Evolutionary conservation across 805 yeast species (phyloP).

Genomic region (Zygoascus ofunaensis): DNA sequence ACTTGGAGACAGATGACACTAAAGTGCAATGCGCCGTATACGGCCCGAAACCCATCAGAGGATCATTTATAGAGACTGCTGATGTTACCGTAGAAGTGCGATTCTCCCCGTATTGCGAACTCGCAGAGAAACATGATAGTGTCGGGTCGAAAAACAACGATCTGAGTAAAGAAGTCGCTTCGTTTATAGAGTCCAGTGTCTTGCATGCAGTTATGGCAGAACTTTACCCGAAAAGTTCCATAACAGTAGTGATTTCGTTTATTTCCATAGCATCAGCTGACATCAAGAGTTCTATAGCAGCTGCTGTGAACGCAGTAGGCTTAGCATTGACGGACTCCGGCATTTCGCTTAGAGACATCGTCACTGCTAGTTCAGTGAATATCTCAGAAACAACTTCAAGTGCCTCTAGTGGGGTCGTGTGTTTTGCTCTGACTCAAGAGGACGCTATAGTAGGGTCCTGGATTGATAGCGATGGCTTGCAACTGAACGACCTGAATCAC

Average conservation of each 20-base stretch:
- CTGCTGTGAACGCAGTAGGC: slow-evolving; percentile 54
- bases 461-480: slow-evolving; percentile 32
- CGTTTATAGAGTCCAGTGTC: slow-evolving; percentile 44
- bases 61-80: slow-evolving; percentile 60
- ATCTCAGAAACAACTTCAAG: slow-evolving; percentile 1
- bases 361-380: slow-evolving; percentile 36
- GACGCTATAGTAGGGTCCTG: slow-evolving; percentile 49
- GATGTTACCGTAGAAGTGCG: slow-evolving; percentile 52
- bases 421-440: slow-evolving; percentile 40
- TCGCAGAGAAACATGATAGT: slow-evolving; percentile 16
- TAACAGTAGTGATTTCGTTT: slow-evolving; percentile 65
- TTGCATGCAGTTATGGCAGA: slow-evolving; percentile 48
- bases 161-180: slow-evolving; percentile 32
- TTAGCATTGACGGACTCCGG: slow-evolving; percentile 80
- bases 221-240: slow-evolving; percentile 83
- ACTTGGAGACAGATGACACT: slow-evolving; percentile 56
- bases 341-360: slow-evolving; percentile 68
- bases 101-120: slow-evolving; percentile 44
- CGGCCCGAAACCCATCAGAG: slow-evolving; percentile 84
- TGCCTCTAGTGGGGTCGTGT: slow-evolving; percentile 32
- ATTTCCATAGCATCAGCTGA: slow-evolving; percentile 41
- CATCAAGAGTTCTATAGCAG: slow-evolving; percentile 31
- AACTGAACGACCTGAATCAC: slow-evolving; percentile 1
- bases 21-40: slow-evolving; percentile 60
- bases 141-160: slow-evolving; percentile 20